A percentile compares a stretch with the other conserved stretches of the same genome.
Conservation (phyloP, 2,329 filamentous ascomycete genomes). For the Fusarium bulbicola region DNA sequence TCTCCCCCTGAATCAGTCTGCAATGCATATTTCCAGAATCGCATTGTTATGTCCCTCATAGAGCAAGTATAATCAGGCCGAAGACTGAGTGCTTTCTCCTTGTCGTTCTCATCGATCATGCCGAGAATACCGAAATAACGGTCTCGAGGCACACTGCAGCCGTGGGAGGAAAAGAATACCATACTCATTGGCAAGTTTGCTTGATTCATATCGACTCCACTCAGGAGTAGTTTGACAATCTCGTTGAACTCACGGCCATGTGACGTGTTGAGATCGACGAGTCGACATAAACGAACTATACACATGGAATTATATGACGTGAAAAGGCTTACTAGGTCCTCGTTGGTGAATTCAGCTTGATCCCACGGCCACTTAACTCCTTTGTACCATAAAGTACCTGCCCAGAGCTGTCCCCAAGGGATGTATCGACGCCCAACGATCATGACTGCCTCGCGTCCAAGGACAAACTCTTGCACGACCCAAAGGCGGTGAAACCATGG, state of each 20-base stretch:
- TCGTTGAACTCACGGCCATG: background rate
- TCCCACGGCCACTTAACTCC: background rate
- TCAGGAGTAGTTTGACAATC: rapidly evolving
- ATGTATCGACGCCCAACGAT: background rate
- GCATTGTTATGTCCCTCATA: background rate
- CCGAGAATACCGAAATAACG: slow-evolving; percentile 14
- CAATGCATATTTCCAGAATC: slow-evolving; percentile 5
- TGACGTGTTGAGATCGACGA: background rate
- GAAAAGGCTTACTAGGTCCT: rapidly evolving
- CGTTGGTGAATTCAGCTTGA: rapidly evolving
- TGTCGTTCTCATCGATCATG: background rate
- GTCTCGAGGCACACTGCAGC: background rate
- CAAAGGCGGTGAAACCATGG: slow-evolving; percentile 19
- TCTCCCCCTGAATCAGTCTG: background rate
- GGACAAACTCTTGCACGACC: slow-evolving; percentile 22
- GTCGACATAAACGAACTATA: background rate
- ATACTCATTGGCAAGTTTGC: background rate
- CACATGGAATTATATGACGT: background rate
- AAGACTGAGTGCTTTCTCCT: background rate
- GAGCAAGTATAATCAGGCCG: background rate
- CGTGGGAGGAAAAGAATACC: background rate
- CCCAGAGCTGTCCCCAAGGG: slow-evolving; percentile 2
- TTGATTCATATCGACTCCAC: background rate
- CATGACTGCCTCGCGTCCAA: slow-evolving; percentile 1
- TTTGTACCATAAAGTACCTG: background rate